Conservation (phyloP, 257 asterid genomes). For the Osmanthus fragrans region DNA sequence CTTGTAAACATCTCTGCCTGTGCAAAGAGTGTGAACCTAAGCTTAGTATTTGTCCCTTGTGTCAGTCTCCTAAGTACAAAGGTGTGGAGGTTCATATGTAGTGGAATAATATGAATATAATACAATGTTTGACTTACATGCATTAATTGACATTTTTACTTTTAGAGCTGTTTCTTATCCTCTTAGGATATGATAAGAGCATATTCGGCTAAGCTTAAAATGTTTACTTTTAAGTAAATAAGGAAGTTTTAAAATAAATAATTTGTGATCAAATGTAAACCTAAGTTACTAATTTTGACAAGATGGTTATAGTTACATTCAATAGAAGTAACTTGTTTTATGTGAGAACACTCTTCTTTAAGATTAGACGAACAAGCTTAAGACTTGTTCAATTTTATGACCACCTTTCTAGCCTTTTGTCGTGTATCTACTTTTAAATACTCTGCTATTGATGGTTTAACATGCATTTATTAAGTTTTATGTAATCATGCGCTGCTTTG, state of each 20-base stretch:
- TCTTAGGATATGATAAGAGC: background rate
- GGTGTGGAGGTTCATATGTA: slow-evolving; percentile 87
- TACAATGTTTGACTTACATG: slow-evolving; percentile 25
- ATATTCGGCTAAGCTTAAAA: background rate
- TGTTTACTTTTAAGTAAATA: background rate
- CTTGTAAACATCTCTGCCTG: slow-evolving; percentile 94
- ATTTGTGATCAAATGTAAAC: background rate
- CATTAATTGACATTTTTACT: slow-evolving; percentile 19
- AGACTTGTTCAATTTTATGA: background rate
- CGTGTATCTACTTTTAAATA: background rate
- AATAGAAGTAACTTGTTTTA: background rate
- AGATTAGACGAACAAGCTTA: background rate
- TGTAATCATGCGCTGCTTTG: background rate
- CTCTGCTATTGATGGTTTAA: background rate
- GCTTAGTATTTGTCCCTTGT: slow-evolving; percentile 76
- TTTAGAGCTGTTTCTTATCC: slow-evolving; percentile 16
- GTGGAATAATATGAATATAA: slow-evolving; percentile 34
- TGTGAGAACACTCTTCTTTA: background rate
- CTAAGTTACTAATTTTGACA: slow-evolving; percentile 8
- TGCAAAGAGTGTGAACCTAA: slow-evolving; percentile 88
- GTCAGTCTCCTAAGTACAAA: slow-evolving; percentile 67
- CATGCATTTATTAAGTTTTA: background rate
- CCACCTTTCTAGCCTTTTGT: background rate
- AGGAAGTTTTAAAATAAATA: background rate
- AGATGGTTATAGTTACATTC: background rate